phyloP scores from a whole-genome alignment of 805 yeast genomes.

The Maudiozyma serrabonitensis region DNA sequence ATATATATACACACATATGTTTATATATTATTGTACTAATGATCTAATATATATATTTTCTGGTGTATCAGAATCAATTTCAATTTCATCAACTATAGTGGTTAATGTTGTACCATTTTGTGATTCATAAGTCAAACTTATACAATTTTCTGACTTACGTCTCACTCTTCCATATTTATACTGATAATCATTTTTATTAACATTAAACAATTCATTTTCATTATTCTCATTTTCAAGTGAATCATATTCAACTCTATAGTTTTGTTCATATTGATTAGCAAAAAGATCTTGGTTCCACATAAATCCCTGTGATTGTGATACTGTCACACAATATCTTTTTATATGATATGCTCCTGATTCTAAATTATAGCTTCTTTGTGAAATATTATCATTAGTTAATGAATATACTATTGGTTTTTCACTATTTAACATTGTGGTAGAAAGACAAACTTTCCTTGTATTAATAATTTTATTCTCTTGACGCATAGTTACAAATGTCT shows the following conservation, averaged over 20 bases:
- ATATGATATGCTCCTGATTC: background rate
- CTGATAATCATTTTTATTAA: background rate
- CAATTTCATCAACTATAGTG: background rate
- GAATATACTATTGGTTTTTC: constrained; percentile 1
- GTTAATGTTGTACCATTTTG: background rate
- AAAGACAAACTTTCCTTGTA: background rate
- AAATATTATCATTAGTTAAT: background rate
- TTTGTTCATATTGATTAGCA: constrained; percentile 62
- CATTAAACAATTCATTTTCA: background rate
- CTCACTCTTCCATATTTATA: too few relatives aligned
- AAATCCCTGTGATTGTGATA: constrained; percentile 59
- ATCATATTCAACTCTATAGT: constrained; percentile 32
- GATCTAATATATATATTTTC: background rate
- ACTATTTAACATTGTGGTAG: background rate
- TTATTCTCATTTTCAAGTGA: constrained; percentile 9
- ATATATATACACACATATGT: background rate
- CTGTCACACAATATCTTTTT: constrained; percentile 11
- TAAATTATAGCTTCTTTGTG: background rate
- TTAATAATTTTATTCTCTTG: background rate
- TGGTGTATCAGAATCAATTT: background rate
- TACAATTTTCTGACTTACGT: background rate
- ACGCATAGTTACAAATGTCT: too few relatives aligned
- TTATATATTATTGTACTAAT: background rate
- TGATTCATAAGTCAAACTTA: background rate
- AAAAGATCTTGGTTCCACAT: constrained; percentile 68